Evolutionary conservation across 176 grass and related monocot species (phyloP).

Genomic region (Raddia distichophylla): DNA sequence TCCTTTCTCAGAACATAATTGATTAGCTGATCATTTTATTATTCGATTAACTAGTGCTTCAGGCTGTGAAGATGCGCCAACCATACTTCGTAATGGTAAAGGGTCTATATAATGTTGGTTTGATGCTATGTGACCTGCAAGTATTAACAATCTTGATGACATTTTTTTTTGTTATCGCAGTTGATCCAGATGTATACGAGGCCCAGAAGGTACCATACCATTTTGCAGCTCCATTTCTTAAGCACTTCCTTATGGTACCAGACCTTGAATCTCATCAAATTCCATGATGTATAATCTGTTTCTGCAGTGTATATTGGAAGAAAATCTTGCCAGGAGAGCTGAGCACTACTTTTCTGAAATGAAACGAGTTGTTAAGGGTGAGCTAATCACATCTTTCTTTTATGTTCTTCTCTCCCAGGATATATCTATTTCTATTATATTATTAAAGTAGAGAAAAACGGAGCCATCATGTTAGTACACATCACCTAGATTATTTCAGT

Average conservation of each 20-base stretch:
- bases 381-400: slow-evolving; percentile 15
- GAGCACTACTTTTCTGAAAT: slow-evolving; percentile 93
- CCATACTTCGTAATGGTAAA: slow-evolving; percentile 65
- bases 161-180: slow-evolving; percentile 33
- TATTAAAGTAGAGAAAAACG: too few relatives aligned
- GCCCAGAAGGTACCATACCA: slow-evolving; percentile 54
- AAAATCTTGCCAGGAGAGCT: slow-evolving; percentile 77
- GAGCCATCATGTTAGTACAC: too few relatives aligned
- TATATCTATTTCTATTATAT: not conserved
- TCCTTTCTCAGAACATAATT: not conserved
- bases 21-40: slow-evolving; percentile 25
- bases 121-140: not conserved
- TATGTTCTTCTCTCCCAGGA: not conserved
- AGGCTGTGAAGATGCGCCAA: slow-evolving; percentile 41
- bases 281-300: slow-evolving; percentile 17
- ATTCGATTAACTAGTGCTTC: slow-evolving; percentile 51
- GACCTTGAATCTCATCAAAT: not conserved
- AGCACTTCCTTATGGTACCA: not conserved
- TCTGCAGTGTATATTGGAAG: slow-evolving; percentile 58
- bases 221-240: slow-evolving; percentile 25
- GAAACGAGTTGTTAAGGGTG: slow-evolving; percentile 76
- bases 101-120: slow-evolving; percentile 26
- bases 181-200: slow-evolving; percentile 66
- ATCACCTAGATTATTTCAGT: too few relatives aligned
- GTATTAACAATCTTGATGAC: slow-evolving; percentile 33